These are phyloP conservation scores for Aureobasidium sp. DNA, from an alignment of 2,329 filamentous ascomycete species.

Conservation along the genomic window DNA sequence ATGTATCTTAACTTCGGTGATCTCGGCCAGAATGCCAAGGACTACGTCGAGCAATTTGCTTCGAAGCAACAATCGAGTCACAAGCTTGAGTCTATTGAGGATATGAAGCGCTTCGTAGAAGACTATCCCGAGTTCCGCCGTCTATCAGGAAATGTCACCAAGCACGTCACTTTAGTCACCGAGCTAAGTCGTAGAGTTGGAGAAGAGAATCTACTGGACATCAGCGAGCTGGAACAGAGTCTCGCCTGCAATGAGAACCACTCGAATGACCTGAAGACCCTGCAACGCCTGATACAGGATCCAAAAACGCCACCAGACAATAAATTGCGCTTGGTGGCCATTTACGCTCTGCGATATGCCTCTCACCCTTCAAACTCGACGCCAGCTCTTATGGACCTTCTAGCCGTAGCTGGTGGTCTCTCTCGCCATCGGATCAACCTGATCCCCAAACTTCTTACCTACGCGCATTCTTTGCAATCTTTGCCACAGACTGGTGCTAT, in stretches of 20 bases:
- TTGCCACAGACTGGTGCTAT: constrained; percentile 60
- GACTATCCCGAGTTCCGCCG: constrained; percentile 98
- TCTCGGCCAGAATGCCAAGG: constrained; percentile 90
- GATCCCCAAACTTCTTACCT: constrained; percentile 73
- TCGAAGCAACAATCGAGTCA: constrained; percentile 94
- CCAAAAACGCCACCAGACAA: constrained; percentile 69
- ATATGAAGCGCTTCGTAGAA: constrained; percentile 99
- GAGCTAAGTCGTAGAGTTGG: constrained; percentile 86
- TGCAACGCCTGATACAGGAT: constrained; percentile 80
- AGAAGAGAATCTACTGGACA: constrained; percentile 81
- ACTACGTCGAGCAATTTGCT: constrained; percentile 98
- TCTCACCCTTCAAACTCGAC: constrained; percentile 79
- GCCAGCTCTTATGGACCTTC: constrained; percentile 76
- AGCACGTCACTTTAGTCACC: constrained; percentile 92
- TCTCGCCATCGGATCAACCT: constrained; percentile 68
- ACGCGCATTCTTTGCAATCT: constrained; percentile 79
- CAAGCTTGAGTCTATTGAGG: constrained; percentile 91
- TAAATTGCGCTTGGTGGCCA: constrained; percentile 81
- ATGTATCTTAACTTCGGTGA: constrained; percentile 99
- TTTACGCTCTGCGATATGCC: constrained; percentile 92
- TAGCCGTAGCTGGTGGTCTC: constrained; percentile 76
- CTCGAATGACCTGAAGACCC: constrained; percentile 77
- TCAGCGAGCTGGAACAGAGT: constrained; percentile 94
- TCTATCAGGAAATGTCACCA: constrained; percentile 94
- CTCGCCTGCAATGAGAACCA: constrained; percentile 97